A percentile compares a stretch with the other conserved stretches of the same genome.
These are phyloP conservation scores for Sphaerulina populicola DNA, from an alignment of 2,329 filamentous ascomycete genomes.

Conservation along the genomic window DNA sequence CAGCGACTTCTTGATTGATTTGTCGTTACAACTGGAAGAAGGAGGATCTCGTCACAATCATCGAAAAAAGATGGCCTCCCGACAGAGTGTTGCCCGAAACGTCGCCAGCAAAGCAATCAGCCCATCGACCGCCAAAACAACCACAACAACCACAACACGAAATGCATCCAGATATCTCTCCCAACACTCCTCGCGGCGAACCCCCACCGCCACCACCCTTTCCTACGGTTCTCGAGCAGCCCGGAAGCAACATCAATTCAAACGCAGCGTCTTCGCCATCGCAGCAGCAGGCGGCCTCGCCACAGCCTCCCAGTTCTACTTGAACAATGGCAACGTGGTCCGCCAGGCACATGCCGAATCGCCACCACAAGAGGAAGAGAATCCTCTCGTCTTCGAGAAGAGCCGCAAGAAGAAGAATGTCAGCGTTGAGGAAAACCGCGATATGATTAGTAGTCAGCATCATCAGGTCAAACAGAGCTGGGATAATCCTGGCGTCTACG, in stretches of 20 bases:
- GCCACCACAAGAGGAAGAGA: conserved; percentile 36
- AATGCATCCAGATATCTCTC: conserved; percentile 18
- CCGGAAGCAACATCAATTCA: conserved; percentile 40
- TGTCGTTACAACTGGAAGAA: neutral
- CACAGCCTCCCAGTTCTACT: conserved; percentile 39
- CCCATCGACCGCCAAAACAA: conserved; percentile 6
- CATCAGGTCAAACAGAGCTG: conserved; percentile 76
- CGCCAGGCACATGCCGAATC: conserved; percentile 44
- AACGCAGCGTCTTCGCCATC: conserved; percentile 38
- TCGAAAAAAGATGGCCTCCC: conserved; percentile 14
- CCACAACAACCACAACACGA: conserved; percentile 9
- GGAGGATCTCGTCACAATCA: neutral
- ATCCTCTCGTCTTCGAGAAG: conserved; percentile 61
- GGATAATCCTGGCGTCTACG: conserved; percentile 79
- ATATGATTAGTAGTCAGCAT: conserved; percentile 75
- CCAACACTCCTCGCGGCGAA: conserved; percentile 18
- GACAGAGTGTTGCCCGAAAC: conserved; percentile 16
- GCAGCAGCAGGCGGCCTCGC: conserved; percentile 39
- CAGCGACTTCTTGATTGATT: conserved; percentile 12
- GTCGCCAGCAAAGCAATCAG: conserved; percentile 14
- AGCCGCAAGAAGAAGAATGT: conserved; percentile 45
- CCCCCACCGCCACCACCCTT: conserved; percentile 20
- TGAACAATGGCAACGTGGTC: conserved; percentile 34
- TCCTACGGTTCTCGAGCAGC: conserved; percentile 34
- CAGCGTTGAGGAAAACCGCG: conserved; percentile 63